Evolutionary conservation across 768 basidiomycete species (phyloP).

Genomic region (Leccinum rimulosum): DNA sequence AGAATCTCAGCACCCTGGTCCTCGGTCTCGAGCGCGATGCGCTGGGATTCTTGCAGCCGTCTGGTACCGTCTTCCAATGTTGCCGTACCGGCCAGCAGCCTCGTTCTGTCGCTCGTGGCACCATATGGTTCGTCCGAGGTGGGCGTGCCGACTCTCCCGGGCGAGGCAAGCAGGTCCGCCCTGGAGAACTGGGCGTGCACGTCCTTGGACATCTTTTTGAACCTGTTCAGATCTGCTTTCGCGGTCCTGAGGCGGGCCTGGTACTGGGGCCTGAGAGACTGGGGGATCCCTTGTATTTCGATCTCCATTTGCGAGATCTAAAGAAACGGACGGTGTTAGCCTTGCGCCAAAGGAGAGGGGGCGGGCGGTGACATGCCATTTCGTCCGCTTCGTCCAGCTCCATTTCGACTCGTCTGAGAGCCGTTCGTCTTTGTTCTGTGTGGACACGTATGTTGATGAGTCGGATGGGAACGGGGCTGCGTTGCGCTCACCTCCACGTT

Average conservation of each 20-base stretch:
- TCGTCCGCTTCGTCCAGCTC: slow-evolving; percentile 98
- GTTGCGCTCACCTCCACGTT: slow-evolving; percentile 59
- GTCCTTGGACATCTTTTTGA: slow-evolving; percentile 82
- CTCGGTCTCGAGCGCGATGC: slow-evolving; percentile 94
- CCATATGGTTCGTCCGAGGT: slow-evolving; percentile 82
- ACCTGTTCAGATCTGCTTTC: slow-evolving; percentile 70
- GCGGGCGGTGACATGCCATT: slow-evolving; percentile 56
- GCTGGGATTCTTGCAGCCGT: slow-evolving; percentile 85
- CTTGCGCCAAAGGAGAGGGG: background rate
- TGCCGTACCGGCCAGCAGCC: slow-evolving; percentile 75
- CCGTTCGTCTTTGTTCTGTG: slow-evolving; percentile 77
- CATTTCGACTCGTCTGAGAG: slow-evolving; percentile 83
- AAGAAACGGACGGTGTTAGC: background rate
- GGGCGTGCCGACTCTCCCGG: slow-evolving; percentile 31
- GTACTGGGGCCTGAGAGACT: slow-evolving; percentile 76
- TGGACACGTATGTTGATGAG: slow-evolving; percentile 1
- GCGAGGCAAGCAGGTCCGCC: slow-evolving; percentile 69
- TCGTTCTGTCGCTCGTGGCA: slow-evolving; percentile 66
- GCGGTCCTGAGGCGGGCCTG: slow-evolving; percentile 70
- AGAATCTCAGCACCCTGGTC: slow-evolving; percentile 93
- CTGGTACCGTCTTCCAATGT: slow-evolving; percentile 81
- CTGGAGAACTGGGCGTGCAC: slow-evolving; percentile 68
- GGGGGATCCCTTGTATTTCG: slow-evolving; percentile 92
- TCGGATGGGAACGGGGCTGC: background rate
- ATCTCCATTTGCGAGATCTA: slow-evolving; percentile 99